A percentile compares a stretch with the other conserved stretches of the same genome.
phyloP scores from a whole-genome alignment of 495 filamentous ascomycete species.

The Tuber umbilicatum region DNA sequence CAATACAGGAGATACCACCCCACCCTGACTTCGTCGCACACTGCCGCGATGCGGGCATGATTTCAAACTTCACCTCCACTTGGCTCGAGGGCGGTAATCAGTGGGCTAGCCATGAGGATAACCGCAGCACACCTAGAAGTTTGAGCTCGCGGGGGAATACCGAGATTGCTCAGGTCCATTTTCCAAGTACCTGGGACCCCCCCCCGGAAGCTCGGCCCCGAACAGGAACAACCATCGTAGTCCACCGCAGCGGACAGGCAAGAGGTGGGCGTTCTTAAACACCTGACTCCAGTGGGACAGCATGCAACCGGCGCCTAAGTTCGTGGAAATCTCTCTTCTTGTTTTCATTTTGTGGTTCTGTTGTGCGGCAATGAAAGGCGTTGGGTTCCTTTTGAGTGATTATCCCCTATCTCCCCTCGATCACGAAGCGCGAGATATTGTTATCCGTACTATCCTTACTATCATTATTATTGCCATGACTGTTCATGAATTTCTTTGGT shows the following conservation, averaged over 20 bases:
- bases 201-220: neutral
- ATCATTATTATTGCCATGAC: neutral
- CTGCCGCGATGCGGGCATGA: constrained; percentile 14
- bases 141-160: neutral
- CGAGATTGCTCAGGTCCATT: constrained; percentile 15
- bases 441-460: neutral
- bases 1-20: neutral
- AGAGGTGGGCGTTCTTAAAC: neutral
- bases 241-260: constrained; percentile 4
- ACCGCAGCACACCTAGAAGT: constrained; percentile 12
- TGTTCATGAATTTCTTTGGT: neutral
- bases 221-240: constrained; percentile 3
- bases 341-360: neutral
- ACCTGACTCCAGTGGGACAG: neutral
- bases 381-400: neutral
- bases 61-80: constrained; percentile 12
- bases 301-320: neutral
- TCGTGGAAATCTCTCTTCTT: neutral
- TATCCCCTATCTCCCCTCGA: neutral
- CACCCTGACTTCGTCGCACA: constrained; percentile 11
- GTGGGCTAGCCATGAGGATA: neutral
- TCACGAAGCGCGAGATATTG: neutral
- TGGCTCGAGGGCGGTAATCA: constrained; percentile 2
- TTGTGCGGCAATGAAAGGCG: neutral
- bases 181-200: constrained; percentile 3